phyloP scores from a whole-genome alignment of 257 asterid species.

The Salvia splendens region DNA sequence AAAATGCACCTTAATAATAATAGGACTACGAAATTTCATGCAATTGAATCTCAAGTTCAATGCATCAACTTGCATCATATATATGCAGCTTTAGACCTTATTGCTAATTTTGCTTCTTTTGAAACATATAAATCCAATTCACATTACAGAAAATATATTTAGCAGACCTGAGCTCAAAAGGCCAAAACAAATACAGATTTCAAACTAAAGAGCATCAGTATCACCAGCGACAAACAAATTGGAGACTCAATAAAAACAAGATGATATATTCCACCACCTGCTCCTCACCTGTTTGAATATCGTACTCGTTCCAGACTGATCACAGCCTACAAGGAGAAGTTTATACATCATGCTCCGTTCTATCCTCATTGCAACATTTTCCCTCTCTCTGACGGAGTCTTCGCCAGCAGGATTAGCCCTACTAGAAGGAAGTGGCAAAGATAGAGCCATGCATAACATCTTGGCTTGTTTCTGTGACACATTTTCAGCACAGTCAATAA shows the following conservation, averaged over 20 bases:
- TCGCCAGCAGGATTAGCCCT: constrained; percentile 34
- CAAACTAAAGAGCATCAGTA: neutral
- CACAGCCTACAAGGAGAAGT: constrained; percentile 75
- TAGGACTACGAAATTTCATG: neutral
- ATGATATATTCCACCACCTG: constrained; percentile 6
- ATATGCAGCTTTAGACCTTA: neutral
- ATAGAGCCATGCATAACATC: constrained; percentile 61
- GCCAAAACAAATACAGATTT: neutral
- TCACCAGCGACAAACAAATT: neutral
- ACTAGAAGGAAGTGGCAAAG: constrained; percentile 75
- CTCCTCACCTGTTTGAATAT: constrained; percentile 75
- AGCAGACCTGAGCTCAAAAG: neutral
- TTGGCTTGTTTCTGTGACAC: constrained; percentile 57
- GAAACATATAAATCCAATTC: neutral
- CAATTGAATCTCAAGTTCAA: constrained; percentile 6
- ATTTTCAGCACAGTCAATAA: constrained; percentile 24
- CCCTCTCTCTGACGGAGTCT: constrained; percentile 36
- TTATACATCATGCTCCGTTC: constrained; percentile 44
- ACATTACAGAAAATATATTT: neutral
- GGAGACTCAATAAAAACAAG: neutral
- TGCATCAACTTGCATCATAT: neutral
- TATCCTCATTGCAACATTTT: constrained; percentile 23
- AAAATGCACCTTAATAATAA: constrained; percentile 3
- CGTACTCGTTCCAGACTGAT: constrained; percentile 87
- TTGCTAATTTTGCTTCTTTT: constrained; percentile 15